Percentiles rank a stretch among this genome's conserved stretches.
These are phyloP conservation scores for Amesomyces nigricolor DNA, from an alignment of 2,329 filamentous ascomycete genomes.

Conservation along the genomic window DNA sequence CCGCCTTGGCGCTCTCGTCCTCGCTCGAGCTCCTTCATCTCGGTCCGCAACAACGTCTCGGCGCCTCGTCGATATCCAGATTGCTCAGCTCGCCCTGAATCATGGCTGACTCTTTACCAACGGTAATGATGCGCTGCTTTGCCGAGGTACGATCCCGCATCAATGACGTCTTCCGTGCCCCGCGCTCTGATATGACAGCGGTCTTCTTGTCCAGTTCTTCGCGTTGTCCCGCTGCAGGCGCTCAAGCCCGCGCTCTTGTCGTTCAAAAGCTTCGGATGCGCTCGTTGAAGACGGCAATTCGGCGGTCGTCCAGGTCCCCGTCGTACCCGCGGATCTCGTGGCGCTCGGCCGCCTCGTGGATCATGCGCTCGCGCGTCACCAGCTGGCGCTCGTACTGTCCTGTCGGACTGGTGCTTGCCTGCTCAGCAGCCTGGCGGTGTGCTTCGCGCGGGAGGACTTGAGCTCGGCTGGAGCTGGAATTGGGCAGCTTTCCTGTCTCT, in stretches of 20 bases:
- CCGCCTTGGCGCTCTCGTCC: slow-evolving; percentile 53
- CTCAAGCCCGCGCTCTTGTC: slow-evolving; percentile 77
- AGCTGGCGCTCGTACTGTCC: slow-evolving; percentile 78
- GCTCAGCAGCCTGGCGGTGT: slow-evolving; percentile 53
- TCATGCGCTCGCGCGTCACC: slow-evolving; percentile 61
- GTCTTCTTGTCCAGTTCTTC: slow-evolving; percentile 68
- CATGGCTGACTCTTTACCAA: slow-evolving; percentile 62
- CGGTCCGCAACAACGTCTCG: slow-evolving; percentile 69
- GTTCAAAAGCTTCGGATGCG: slow-evolving; percentile 64
- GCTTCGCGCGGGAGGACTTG: slow-evolving; percentile 38
- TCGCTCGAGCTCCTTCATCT: slow-evolving; percentile 63
- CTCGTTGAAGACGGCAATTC: slow-evolving; percentile 71
- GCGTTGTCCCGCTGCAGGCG: slow-evolving; percentile 67
- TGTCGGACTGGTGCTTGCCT: slow-evolving; percentile 76
- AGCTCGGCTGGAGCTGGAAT: slow-evolving; percentile 58
- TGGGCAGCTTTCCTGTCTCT: slow-evolving; percentile 56
- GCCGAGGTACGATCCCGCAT: slow-evolving; percentile 70
- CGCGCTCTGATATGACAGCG: slow-evolving; percentile 63
- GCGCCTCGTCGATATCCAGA: slow-evolving; percentile 80
- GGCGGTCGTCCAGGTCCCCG: slow-evolving; percentile 65
- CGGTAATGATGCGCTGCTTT: slow-evolving; percentile 64
- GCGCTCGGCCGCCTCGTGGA: slow-evolving; percentile 69
- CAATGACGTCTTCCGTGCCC: slow-evolving; percentile 65
- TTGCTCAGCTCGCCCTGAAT: slow-evolving; percentile 64
- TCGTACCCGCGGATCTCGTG: slow-evolving; percentile 85